These are phyloP conservation scores for Glomus cerebriforme DNA, from an alignment of 192 early-diverging fungal species.

Conservation along the genomic window DNA sequence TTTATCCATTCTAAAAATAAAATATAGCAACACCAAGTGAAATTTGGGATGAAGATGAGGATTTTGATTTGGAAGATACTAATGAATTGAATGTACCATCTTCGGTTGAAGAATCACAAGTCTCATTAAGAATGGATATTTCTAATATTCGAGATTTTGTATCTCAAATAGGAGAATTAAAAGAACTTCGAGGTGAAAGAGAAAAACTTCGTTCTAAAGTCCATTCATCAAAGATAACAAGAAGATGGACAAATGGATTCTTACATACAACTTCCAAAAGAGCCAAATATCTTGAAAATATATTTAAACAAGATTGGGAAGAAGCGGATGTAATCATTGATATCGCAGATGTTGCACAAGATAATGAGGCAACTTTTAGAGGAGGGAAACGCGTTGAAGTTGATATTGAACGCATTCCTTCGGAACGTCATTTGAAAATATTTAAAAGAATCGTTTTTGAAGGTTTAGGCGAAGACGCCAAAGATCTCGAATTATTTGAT, in stretches of 20 bases:
- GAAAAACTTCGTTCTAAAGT: neutral
- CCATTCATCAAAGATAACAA: neutral
- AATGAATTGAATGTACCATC: slow-evolving; percentile 41
- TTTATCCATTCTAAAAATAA: neutral
- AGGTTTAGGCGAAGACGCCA: slow-evolving; percentile 37
- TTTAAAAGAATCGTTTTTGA: slow-evolving; percentile 44
- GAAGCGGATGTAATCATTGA: slow-evolving; percentile 49
- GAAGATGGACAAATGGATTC: slow-evolving; percentile 14
- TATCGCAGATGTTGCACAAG: slow-evolving; percentile 43
- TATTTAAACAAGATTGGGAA: slow-evolving; percentile 45
- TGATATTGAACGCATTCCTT: slow-evolving; percentile 41
- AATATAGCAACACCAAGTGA: slow-evolving; percentile 37
- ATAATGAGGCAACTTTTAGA: slow-evolving; percentile 36
- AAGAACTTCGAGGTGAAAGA: slow-evolving; percentile 31
- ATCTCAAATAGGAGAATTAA: slow-evolving; percentile 42
- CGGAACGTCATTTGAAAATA: slow-evolving; percentile 44
- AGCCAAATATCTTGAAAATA: slow-evolving; percentile 39
- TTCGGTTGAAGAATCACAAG: slow-evolving; percentile 41
- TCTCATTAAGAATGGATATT: slow-evolving; percentile 43
- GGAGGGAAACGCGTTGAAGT: slow-evolving; percentile 30
- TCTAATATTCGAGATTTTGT: slow-evolving; percentile 46
- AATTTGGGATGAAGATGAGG: slow-evolving; percentile 48
- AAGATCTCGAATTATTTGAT: slow-evolving; percentile 27
- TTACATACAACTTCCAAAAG: slow-evolving; percentile 34
- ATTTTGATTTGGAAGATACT: slow-evolving; percentile 38